These are phyloP conservation scores for Chrysoporthe cubensis DNA, from an alignment of 2,329 filamentous ascomycete species.

Conservation along the genomic window DNA sequence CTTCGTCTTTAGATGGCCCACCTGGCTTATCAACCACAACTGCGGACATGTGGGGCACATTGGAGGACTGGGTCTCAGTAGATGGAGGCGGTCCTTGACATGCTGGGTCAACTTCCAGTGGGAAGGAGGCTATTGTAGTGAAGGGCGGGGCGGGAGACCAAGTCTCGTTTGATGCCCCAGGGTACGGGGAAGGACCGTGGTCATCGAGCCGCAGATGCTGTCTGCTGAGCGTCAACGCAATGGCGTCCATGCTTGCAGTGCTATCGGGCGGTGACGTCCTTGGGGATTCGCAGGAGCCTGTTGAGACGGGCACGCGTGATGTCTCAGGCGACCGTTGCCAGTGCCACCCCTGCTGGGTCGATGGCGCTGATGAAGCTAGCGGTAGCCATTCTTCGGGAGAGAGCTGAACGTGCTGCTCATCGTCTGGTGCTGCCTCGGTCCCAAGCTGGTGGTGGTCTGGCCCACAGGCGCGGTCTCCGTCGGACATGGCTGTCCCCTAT, in stretches of 20 bases:
- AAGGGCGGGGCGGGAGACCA: slow-evolving; percentile 2
- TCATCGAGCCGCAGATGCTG: slow-evolving; percentile 25
- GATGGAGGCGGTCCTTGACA: neutral
- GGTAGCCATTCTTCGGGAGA: neutral
- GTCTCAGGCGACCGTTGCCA: neutral
- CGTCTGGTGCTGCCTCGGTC: slow-evolving; percentile 4
- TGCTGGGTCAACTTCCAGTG: neutral
- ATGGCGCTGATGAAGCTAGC: neutral
- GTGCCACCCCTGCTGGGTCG: neutral
- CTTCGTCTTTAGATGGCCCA: neutral
- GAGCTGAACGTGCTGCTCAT: slow-evolving; percentile 12
- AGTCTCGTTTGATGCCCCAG: neutral
- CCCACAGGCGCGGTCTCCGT: slow-evolving; percentile 22
- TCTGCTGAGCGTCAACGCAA: slow-evolving; percentile 25
- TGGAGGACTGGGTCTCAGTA: slow-evolving; percentile 8
- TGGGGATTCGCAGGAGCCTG: neutral
- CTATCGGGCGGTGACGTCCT: neutral
- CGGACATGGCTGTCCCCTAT: slow-evolving; percentile 27
- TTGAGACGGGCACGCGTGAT: neutral
- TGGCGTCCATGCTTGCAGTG: slow-evolving; percentile 23
- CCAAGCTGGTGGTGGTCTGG: slow-evolving; percentile 13
- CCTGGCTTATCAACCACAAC: neutral
- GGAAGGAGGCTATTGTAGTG: slow-evolving; percentile 19
- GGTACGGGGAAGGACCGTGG: slow-evolving; percentile 9
- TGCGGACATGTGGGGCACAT: slow-evolving; percentile 10